Evolutionary conservation across 176 grass and related monocot genomes (phyloP).

Genomic region (Carex littledalei): DNA sequence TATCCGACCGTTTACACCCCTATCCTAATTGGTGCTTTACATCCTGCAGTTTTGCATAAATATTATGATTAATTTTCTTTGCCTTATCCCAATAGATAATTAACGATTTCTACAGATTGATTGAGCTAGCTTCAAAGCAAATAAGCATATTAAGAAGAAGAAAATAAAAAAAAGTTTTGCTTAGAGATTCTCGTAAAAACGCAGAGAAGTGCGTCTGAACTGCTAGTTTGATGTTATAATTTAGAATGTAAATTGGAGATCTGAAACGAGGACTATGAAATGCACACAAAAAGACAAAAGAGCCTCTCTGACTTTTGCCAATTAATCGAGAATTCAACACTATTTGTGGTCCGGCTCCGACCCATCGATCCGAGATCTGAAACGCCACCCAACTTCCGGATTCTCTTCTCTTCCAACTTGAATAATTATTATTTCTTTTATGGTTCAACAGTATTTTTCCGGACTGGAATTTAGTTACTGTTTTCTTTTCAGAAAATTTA

Average conservation of each 20-base stretch:
- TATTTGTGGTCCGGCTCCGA: background rate
- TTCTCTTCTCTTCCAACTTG: background rate
- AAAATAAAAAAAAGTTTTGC: too few relatives aligned
- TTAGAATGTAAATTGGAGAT: background rate
- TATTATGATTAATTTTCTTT: too few relatives aligned
- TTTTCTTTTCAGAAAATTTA: background rate
- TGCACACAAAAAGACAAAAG: background rate
- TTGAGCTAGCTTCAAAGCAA: too few relatives aligned
- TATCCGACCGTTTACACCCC: too few relatives aligned
- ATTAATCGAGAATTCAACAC: background rate
- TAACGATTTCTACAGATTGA: too few relatives aligned
- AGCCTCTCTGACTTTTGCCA: background rate
- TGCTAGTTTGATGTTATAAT: background rate
- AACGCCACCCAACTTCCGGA: background rate
- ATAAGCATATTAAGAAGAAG: too few relatives aligned
- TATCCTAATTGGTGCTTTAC: too few relatives aligned
- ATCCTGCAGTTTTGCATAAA: too few relatives aligned
- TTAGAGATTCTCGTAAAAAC: too few relatives aligned
- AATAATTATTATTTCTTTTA: background rate
- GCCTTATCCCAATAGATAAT: too few relatives aligned
- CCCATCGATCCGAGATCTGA: background rate
- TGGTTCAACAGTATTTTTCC: background rate
- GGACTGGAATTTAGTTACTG: background rate
- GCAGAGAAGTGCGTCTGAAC: too few relatives aligned
- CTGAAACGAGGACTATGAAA: background rate